Conservation (phyloP, 2,329 filamentous ascomycete species). For the Sarocladiaceae sp. region DNA sequence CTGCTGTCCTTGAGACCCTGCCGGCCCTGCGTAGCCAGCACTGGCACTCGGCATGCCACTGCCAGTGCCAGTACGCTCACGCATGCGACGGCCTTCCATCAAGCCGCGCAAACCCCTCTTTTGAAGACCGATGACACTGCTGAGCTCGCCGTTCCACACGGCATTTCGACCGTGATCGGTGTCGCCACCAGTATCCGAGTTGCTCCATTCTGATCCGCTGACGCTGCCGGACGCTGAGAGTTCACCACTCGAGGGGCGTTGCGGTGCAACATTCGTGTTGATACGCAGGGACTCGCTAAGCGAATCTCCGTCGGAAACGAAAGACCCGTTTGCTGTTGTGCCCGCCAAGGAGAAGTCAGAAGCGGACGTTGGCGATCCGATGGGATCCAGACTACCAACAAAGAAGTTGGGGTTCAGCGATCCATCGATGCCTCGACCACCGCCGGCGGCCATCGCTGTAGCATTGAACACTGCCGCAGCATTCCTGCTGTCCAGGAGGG, state of each 20-base stretch:
- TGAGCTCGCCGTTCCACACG: constrained; percentile 76
- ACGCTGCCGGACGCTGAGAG: constrained; percentile 46
- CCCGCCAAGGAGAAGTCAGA: constrained; percentile 29
- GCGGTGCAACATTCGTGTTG: constrained; percentile 35
- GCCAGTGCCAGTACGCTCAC: constrained; percentile 60
- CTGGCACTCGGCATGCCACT: constrained; percentile 16
- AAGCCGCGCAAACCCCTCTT: constrained; percentile 87
- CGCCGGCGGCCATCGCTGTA: constrained; percentile 94
- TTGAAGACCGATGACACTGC: constrained; percentile 90
- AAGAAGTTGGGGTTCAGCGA: constrained; percentile 60
- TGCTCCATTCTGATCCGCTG: constrained; percentile 54
- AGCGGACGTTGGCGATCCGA: constrained; percentile 28
- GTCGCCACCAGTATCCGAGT: constrained; percentile 44
- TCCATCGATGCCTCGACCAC: constrained; percentile 76
- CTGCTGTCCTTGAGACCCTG: no score
- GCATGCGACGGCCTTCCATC: constrained; percentile 88
- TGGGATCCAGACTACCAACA: constrained; percentile 43
- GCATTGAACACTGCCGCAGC: constrained; percentile 97
- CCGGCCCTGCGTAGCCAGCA: constrained; percentile 18
- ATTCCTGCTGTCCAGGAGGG: constrained; percentile 86
- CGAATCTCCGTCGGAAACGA: background rate
- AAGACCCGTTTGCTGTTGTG: constrained; percentile 17
- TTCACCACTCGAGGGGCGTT: constrained; percentile 37
- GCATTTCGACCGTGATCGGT: constrained; percentile 38
- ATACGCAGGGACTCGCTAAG: constrained; percentile 37